Conservation (phyloP, 2,329 filamentous ascomycete genomes). For the Pseudogymnoascus sp. region DNA sequence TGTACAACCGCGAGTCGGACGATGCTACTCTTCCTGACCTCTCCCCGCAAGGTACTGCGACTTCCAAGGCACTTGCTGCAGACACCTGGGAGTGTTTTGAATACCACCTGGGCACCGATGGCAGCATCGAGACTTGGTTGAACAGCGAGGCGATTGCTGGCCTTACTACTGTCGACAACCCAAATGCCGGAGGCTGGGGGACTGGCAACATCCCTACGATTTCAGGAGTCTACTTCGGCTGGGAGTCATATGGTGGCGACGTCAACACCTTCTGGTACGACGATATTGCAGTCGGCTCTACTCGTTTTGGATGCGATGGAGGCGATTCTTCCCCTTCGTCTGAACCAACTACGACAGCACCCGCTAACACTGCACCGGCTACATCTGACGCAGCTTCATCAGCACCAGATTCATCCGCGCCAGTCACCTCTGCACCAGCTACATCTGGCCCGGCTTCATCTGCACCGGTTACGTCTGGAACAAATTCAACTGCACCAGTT, state of each 20-base stretch:
- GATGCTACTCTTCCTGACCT: conserved; percentile 54
- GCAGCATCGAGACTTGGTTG: conserved; percentile 52
- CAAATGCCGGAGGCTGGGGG: conserved; percentile 45
- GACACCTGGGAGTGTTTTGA: conserved; percentile 51
- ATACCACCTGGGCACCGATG: conserved; percentile 50
- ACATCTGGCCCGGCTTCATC: neutral
- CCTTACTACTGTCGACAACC: conserved; percentile 41
- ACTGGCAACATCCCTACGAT: conserved; percentile 41
- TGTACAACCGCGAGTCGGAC: conserved; percentile 57
- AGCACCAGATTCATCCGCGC: neutral
- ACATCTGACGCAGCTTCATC: conserved; percentile 2
- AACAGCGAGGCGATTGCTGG: conserved; percentile 43
- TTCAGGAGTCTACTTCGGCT: conserved; percentile 50
- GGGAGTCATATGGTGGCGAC: conserved; percentile 54
- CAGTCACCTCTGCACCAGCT: neutral
- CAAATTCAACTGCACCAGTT: neutral
- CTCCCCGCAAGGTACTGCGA: conserved; percentile 48
- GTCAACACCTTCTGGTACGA: conserved; percentile 56
- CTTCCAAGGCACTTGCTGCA: conserved; percentile 42
- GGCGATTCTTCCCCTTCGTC: conserved; percentile 2
- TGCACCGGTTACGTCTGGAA: neutral
- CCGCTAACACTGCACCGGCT: neutral
- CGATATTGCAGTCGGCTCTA: conserved; percentile 43
- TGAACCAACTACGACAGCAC: neutral
- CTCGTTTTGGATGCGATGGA: conserved; percentile 38